phyloP scores from a whole-genome alignment of 208 protist genomes.

The Crithidia brevicula region DNA sequence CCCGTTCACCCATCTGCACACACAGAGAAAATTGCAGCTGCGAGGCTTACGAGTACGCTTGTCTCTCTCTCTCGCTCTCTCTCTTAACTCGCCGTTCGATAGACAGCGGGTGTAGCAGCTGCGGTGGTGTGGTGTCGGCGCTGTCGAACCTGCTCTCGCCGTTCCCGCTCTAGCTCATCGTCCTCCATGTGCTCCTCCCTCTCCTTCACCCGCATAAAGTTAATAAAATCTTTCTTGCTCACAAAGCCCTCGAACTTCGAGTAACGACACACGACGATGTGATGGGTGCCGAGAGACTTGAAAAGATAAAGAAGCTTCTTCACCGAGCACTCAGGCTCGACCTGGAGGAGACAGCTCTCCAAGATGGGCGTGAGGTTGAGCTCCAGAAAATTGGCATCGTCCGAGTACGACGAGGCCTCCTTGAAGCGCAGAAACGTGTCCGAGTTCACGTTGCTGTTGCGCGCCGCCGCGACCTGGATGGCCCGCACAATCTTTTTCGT shows the following conservation, averaged over 20 bases:
- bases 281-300: slow-evolving; percentile 71
- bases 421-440: slow-evolving; percentile 58
- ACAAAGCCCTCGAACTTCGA: slow-evolving; percentile 73
- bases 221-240: slow-evolving; percentile 84
- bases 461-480: slow-evolving; percentile 54
- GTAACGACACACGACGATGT: slow-evolving; percentile 70
- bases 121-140: slow-evolving; percentile 7
- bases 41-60: too few relatives aligned
- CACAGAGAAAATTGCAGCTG: not conserved
- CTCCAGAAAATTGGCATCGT: slow-evolving; percentile 36
- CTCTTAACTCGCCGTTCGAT: not conserved
- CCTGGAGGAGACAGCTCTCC: slow-evolving; percentile 68
- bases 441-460: slow-evolving; percentile 49
- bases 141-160: slow-evolving; percentile 16
- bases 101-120: not conserved
- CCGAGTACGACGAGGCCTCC: slow-evolving; percentile 23
- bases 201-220: slow-evolving; percentile 71
- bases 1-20: too few relatives aligned
- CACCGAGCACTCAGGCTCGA: slow-evolving; percentile 73
- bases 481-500: slow-evolving; percentile 62
- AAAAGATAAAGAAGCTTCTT: slow-evolving; percentile 77
- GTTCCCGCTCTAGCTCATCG: slow-evolving; percentile 43
- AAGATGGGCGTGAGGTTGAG: slow-evolving; percentile 60
- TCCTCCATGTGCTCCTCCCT: slow-evolving; percentile 63
- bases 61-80: too few relatives aligned